Percentiles rank a stretch among this genome's conserved stretches.
Conservation (phyloP, 805 yeast genomes). For the Candida michaelii region DNA sequence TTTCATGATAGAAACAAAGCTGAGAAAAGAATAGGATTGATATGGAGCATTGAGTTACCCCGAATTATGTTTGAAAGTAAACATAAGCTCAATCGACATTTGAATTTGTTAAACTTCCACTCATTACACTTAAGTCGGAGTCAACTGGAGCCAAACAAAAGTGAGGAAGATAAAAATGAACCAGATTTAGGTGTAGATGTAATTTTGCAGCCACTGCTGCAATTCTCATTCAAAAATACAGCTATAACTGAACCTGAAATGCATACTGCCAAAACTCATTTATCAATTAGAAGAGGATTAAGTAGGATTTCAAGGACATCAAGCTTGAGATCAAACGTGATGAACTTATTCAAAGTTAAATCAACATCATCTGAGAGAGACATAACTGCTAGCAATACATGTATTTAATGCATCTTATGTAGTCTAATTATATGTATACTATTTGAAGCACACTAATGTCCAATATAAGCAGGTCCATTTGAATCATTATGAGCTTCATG, state of each 20-base stretch:
- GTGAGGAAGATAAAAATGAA: too few species aligned
- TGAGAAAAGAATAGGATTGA: conserved; percentile 12
- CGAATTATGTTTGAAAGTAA: conserved; percentile 7
- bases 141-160: too few species aligned
- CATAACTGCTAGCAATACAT: neutral
- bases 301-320: conserved; percentile 4
- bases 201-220: conserved; percentile 8
- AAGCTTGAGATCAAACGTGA: conserved; percentile 4
- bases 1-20: conserved; percentile 10
- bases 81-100: conserved; percentile 3
- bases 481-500: conserved; percentile 47
- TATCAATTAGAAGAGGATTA: neutral
- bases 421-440: neutral
- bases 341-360: neutral
- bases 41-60: conserved; percentile 14
- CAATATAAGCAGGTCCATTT: conserved; percentile 13
- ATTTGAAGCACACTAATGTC: too few species aligned
- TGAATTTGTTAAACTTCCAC: conserved; percentile 6
- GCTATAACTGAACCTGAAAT: conserved; percentile 3
- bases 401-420: conserved; percentile 3
- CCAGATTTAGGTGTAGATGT: neutral
- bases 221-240: conserved; percentile 3
- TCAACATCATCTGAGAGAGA: neutral
- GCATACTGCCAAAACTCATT: conserved; percentile 8
- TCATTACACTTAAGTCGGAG: too few species aligned